Conservation (phyloP, 345 rosid genomes). For the Mangifera indica region DNA sequence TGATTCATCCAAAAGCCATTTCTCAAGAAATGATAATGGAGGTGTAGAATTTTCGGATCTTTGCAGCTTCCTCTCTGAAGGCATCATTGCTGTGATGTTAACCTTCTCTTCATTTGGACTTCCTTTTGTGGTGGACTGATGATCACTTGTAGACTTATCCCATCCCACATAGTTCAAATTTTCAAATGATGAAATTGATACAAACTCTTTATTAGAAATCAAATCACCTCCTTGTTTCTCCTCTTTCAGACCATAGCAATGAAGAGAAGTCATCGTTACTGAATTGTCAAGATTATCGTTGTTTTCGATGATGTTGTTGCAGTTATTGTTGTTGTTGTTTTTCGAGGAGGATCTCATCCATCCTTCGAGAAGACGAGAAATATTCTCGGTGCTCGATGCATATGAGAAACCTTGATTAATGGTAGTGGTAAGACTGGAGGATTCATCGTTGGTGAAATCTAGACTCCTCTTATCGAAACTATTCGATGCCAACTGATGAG, state of each 20-base stretch:
- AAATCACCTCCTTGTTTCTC: slow-evolving; percentile 44
- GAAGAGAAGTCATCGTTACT: slow-evolving; percentile 17
- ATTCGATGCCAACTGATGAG: slow-evolving; percentile 19
- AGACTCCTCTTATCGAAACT: slow-evolving; percentile 25
- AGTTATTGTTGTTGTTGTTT: neutral
- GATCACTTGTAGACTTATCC: slow-evolving; percentile 39
- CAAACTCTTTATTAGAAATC: slow-evolving; percentile 51
- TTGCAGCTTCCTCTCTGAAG: slow-evolving; percentile 22
- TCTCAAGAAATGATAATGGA: slow-evolving; percentile 85
- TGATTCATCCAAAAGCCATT: slow-evolving; percentile 92
- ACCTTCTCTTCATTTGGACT: slow-evolving; percentile 21
- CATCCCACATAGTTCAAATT: slow-evolving; percentile 42
- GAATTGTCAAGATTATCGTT: slow-evolving; percentile 20
- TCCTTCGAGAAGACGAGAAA: slow-evolving; percentile 80
- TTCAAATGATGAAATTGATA: slow-evolving; percentile 58
- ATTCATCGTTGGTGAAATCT: slow-evolving; percentile 29
- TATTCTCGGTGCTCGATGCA: slow-evolving; percentile 94
- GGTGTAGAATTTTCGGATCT: slow-evolving; percentile 40
- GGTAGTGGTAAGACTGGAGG: neutral
- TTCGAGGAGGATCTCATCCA: slow-evolving; percentile 85
- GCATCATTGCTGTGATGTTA: neutral
- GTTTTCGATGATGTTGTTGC: neutral
- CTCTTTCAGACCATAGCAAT: slow-evolving; percentile 30
- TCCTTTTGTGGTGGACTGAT: slow-evolving; percentile 26
- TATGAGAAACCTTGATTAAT: slow-evolving; percentile 39